Percentiles rank a stretch among this genome's conserved stretches.
Conservation (phyloP, 1,284 basidiomycete genomes). For the Xerocomus nothofagi region DNA sequence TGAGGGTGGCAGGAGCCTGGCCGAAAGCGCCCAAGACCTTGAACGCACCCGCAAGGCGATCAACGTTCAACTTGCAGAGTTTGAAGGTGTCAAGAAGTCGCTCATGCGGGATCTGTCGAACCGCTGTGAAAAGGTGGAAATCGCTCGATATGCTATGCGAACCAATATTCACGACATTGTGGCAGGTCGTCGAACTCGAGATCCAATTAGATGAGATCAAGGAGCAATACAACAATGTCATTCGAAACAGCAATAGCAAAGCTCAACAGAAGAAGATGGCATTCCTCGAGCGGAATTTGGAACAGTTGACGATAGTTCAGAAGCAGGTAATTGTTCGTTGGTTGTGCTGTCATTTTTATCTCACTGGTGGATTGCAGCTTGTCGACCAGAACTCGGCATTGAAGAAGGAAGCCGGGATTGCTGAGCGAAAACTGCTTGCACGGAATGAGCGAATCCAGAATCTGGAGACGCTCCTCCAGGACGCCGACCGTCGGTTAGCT, state of each 20-base stretch:
- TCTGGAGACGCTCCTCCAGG: constrained; percentile 88
- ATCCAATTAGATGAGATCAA: constrained; percentile 98
- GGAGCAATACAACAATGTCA: constrained; percentile 99
- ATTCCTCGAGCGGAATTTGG: constrained; percentile 95
- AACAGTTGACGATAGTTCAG: constrained; percentile 94
- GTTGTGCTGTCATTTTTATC: neutral
- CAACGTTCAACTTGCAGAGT: constrained; percentile 95
- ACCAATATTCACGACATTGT: constrained; percentile 12
- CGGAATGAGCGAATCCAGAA: constrained; percentile 98
- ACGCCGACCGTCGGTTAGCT: constrained; percentile 89
- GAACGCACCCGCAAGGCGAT: constrained; percentile 97
- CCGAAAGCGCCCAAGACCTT: constrained; percentile 95
- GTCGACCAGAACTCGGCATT: constrained; percentile 98
- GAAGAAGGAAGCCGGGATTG: constrained; percentile 97
- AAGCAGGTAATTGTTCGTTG: constrained; percentile 70
- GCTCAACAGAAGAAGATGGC: constrained; percentile 99
- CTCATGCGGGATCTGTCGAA: constrained; percentile 99
- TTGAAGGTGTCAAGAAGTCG: constrained; percentile 98
- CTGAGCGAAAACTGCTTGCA: constrained; percentile 93
- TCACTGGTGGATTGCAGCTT: constrained; percentile 54
- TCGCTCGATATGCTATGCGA: constrained; percentile 4
- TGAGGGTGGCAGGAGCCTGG: constrained; percentile 94
- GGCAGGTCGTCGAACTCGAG: constrained; percentile 96
- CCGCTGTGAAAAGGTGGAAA: constrained; percentile 95
- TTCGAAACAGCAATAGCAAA: constrained; percentile 96